phyloP scores from a whole-genome alignment of 2,329 filamentous ascomycete genomes.

The Lachnellula suecica region DNA sequence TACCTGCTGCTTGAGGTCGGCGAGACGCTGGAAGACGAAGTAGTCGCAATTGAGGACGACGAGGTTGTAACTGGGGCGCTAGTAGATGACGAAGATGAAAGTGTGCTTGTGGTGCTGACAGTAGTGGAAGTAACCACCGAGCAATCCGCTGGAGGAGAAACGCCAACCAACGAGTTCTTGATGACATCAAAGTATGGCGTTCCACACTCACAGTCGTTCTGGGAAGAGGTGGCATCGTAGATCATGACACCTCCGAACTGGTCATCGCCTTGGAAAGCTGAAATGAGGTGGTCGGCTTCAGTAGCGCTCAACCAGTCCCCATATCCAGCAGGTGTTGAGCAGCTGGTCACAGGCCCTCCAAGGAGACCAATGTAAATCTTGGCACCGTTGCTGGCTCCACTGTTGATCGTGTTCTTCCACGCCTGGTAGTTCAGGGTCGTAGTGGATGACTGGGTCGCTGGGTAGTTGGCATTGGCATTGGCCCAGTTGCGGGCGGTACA shows the following conservation, averaged over 20 bases:
- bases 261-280: slow-evolving; percentile 16
- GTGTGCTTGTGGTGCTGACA: slow-evolving; percentile 8
- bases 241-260: slow-evolving; percentile 35
- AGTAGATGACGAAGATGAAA: slow-evolving; percentile 5
- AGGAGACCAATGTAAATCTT: slow-evolving; percentile 32
- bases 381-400: slow-evolving; percentile 25
- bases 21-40: not conserved
- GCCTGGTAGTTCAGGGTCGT: slow-evolving; percentile 24
- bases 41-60: not conserved
- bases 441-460: slow-evolving; percentile 1
- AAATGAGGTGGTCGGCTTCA: slow-evolving; percentile 26
- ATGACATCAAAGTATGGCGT: slow-evolving; percentile 18
- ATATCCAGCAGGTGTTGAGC: slow-evolving; percentile 1
- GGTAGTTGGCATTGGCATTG: slow-evolving; percentile 14
- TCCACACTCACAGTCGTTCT: slow-evolving; percentile 16
- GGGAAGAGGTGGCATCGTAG: slow-evolving; percentile 29
- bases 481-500: slow-evolving; percentile 29
- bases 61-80: not conserved
- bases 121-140: slow-evolving; percentile 5
- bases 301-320: slow-evolving; percentile 23
- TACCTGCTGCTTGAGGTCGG: too few relatives aligned
- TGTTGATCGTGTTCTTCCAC: slow-evolving; percentile 22
- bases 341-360: slow-evolving; percentile 13
- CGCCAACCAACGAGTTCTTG: slow-evolving; percentile 19
- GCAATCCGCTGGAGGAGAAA: slow-evolving; percentile 1